Evolutionary conservation across 2,329 filamentous ascomycete species (phyloP), one percentile per base, ranked within the genome.

Genomic region (Epichloe gansuensis): DNA sequence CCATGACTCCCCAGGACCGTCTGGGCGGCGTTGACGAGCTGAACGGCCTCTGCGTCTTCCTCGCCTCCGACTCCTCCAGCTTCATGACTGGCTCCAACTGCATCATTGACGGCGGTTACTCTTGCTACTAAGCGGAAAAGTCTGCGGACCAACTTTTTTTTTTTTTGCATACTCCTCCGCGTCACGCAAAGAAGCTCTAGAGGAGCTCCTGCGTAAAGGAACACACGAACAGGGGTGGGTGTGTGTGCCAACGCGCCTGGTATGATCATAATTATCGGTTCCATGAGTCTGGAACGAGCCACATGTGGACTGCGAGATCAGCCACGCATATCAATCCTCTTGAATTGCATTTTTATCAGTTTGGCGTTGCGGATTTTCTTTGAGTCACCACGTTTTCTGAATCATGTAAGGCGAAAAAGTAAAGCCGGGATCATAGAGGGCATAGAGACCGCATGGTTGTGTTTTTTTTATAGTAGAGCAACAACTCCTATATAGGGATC

Each of bases 41-140:
- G 58, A 90, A 90, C 70, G 85, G 84, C 54, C 77, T 88, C 41
- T 86, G 83, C 58, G 81, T 90, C 59, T 88, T 86, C 75, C 76
- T 91, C 31, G 84, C 84, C 25, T 85, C 81, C 6, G 85, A 89
- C 63, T 78, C 85, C 8, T 85, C 80, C 42, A 72, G 74, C 60
- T 91, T 86, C 73, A 87, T 90, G 84, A 91, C 86, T 38, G 86
- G 87, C 50, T 76, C 78, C 65, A 86, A 89, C 72, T 76, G 83
- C 68, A 71, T 83, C 64, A 85, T 86, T 56, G 84, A 88, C 62
- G 83, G 82, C 61, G 82, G 82, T 48, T 85, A 85, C 73, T 82
- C 80, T 45, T 76, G 80, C 61, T 82, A 76, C 68, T 80, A 73
- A 71, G 61, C 45, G n/a, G 15, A 11, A 37, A 11, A 37, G 51